Evolutionary conservation across 495 filamentous ascomycete genomes (phyloP).

Genomic region (Aspergillus bertholletiae): DNA sequence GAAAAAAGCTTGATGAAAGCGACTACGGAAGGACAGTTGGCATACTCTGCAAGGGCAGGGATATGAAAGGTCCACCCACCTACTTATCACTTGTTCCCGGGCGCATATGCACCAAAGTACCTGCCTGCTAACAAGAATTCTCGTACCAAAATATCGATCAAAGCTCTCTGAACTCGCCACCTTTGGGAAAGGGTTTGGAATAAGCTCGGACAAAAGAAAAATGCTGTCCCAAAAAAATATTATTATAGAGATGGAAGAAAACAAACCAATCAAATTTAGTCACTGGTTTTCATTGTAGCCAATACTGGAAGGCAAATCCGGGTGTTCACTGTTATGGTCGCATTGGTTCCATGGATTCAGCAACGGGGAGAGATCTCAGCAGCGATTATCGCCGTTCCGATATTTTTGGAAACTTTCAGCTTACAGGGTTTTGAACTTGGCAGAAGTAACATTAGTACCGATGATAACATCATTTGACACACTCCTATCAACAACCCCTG

Average conservation of each 20-base stretch:
- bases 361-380: not conserved
- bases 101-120: not conserved
- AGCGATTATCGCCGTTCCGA: not conserved
- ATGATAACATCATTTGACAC: not conserved
- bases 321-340: not conserved
- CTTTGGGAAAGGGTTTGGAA: no score
- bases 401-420: not conserved
- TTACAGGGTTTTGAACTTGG: no score
- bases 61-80: not conserved
- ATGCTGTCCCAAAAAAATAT: no score
- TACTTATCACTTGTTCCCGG: not conserved
- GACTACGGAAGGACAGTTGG: not conserved
- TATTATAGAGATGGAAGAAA: no score
- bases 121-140: no score
- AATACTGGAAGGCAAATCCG: not conserved
- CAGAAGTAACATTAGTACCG: no score
- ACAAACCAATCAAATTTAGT: no score
- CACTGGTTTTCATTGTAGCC: not conserved
- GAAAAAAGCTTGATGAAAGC: not conserved
- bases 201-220: no score
- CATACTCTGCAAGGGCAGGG: not conserved
- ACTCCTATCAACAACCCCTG: not conserved
- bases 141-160: no score
- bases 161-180: no score
- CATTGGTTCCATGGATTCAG: not conserved